Base-by-base conservation (phyloP, 371 early-diverging fungal genomes). In the Mucor piriformis region DNA sequence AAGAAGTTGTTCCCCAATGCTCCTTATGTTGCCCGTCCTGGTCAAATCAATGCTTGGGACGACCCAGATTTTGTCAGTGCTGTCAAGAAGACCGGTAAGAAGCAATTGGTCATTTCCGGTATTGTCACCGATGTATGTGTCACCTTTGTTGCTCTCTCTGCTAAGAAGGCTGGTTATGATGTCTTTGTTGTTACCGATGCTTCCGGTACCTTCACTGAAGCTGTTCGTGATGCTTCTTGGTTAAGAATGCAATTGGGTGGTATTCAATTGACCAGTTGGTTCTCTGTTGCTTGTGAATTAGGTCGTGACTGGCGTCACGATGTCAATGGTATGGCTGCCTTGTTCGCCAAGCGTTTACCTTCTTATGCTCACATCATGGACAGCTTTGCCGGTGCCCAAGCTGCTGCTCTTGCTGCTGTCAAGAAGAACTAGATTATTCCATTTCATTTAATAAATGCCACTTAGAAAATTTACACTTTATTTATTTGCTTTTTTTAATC, bases 31-130 rank as follows among this genome's bases (percentile, higher is more conserved):
- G 50, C 63, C 27, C 63, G 67, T 53, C 70, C 63, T 55, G 66
- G 67, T 60, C 67, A 66, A 63, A 63, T 70, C 59, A 70, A 70
- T 40, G 67, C 70, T 48, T 66, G 67, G 70, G 70, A 70, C 38
- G 44, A 53, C 27, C 50, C 57, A 33, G 44, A 54, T 6, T 67
- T 70, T 46, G 61, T 59, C 13, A 49, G 57, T 32, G 70, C 66
- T 60, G 60, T 70, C 50, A 57, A 63, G 53, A 53, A 58, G 53
- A 66, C 70, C 46, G 66, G 67, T 49, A 63, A 64, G 57, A 67
- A 67, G 54, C 67, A 67, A 59, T 60, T 70, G 64, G 42, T 67
- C 37, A 49, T 70, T 43, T 63, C 68, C 48, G 71, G 67, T 63
- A 67, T 67, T 50, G 67, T 67, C 23, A 70, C 71, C 34, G 68